Percentiles rank a stretch among this genome's conserved stretches.
Conservation (phyloP, 495 filamentous ascomycete species). For the Aspergillus haitiensis region DNA sequence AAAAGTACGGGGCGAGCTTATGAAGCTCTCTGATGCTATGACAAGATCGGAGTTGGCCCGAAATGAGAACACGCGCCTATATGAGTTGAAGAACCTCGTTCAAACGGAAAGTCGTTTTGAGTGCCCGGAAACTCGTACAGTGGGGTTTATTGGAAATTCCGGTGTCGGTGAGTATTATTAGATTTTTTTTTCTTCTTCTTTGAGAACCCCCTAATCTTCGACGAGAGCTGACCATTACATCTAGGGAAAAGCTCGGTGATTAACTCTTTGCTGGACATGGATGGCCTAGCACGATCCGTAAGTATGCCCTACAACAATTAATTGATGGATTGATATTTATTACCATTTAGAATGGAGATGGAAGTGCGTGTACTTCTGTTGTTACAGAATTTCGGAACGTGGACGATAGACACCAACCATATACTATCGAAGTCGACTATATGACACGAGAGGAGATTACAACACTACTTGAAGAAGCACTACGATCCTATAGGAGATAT, state of each 20-base stretch:
- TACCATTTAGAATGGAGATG: conserved; percentile 1
- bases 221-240: not conserved
- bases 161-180: conserved; percentile 1
- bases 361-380: not conserved
- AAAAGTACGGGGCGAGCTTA: conserved; percentile 4
- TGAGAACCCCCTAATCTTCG: not conserved
- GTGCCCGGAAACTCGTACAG: conserved; percentile 12
- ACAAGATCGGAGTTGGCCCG: not conserved
- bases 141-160: conserved; percentile 19
- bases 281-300: conserved; percentile 28
- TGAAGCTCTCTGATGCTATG: not conserved
- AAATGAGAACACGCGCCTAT: not conserved
- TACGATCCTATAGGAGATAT: not conserved
- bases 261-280: conserved; percentile 30
- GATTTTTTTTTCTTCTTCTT: too few relatives aligned
- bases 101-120: conserved; percentile 2
- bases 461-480: not conserved
- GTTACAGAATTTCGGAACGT: conserved; percentile 4
- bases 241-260: conserved; percentile 35
- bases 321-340: not conserved
- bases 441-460: not conserved
- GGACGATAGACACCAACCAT: not conserved
- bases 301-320: not conserved
- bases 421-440: not conserved
- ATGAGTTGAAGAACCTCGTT: conserved; percentile 3